Base-by-base conservation (phyloP, 1,284 basidiomycete species). In the Bondarzewia mesenterica region DNA sequence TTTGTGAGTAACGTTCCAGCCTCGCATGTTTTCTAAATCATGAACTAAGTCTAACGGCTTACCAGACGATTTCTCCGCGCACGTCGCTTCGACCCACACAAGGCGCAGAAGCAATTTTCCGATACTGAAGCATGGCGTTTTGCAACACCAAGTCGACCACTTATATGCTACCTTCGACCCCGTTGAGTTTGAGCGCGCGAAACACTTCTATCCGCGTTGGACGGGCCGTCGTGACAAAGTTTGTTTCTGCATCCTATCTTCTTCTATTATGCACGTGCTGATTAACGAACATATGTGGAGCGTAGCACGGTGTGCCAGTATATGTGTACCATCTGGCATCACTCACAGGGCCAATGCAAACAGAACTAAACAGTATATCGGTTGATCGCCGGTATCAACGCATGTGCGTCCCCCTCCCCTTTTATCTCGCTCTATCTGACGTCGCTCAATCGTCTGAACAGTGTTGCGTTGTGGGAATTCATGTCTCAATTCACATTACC, bases 161-260 rank as follows among this genome's bases (percentile, higher is more conserved):
- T 63, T 88, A n/a, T 89, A 78, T 62, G 69, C 71, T 15, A 70
- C 70, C 2, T 82, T 86, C 55, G 71, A 75, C 21, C 46, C 65
- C 0, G 71, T 71, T 10, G 87, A 89, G 55, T 72, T 89, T 52
- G 77, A 82, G 58, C 59, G 59, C 21, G 63, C 78, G 3, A 77
- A 77, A 59, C 68, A 71, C 46, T 86, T 81, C 52, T 89, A 89
- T 65, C 84, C 87, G 2, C 72, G 82, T 29, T 89, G 85, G 85
- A 89, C 85, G 1, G 87, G 86, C 2, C 70, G 82, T 48, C 69
- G 85, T 58, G 82, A 88, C 59, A 85, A 81, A 69, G 85, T 78
- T 54, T 7, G 68, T 38, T n/a, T 32, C 12, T 4, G 23, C n/a
- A 18, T 40, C n/a, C n/a, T n/a, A n/a, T n/a, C n/a, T n/a, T n/a